Conservation (phyloP, 176 grass and related monocot genomes). For the Poa pratensis region DNA sequence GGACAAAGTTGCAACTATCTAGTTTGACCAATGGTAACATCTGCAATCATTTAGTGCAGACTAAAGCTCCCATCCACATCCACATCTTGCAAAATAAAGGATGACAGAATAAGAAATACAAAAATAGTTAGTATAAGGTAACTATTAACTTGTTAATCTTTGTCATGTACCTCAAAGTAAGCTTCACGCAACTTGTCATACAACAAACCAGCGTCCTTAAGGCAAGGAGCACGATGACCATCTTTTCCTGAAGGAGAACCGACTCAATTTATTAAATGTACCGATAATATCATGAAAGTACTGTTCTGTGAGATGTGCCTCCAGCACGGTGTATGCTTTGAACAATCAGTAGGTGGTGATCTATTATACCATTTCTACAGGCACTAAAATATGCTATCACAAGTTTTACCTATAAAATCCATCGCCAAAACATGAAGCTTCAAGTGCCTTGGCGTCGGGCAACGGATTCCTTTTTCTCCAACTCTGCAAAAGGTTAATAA, state of each 20-base stretch:
- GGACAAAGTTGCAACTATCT: background rate
- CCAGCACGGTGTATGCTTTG: conserved; percentile 20
- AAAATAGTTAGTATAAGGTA: conserved; percentile 8
- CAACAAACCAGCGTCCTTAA: conserved; percentile 87
- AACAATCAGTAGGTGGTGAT: background rate
- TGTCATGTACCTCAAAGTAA: conserved; percentile 80
- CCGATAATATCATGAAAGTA: conserved; percentile 19
- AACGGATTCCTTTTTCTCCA: conserved; percentile 80
- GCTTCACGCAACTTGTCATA: conserved; percentile 76
- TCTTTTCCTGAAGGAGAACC: conserved; percentile 63
- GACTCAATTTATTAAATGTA: conserved; percentile 40
- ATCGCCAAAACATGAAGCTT: conserved; percentile 96
- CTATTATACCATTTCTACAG: conserved; percentile 4
- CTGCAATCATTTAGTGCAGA: conserved; percentile 1
- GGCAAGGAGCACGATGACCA: conserved; percentile 86
- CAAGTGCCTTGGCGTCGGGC: conserved; percentile 66
- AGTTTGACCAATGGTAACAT: conserved; percentile 12
- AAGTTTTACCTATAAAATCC: conserved; percentile 91
- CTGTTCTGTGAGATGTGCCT: background rate
- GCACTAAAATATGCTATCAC: background rate
- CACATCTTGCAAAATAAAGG: background rate
- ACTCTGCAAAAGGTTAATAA: conserved; percentile 60
- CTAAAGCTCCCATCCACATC: background rate
- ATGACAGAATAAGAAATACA: background rate
- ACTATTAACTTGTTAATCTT: background rate